phyloP scores from a whole-genome alignment of 495 filamentous ascomycete species.

The Pseudevernia furfuracea region DNA sequence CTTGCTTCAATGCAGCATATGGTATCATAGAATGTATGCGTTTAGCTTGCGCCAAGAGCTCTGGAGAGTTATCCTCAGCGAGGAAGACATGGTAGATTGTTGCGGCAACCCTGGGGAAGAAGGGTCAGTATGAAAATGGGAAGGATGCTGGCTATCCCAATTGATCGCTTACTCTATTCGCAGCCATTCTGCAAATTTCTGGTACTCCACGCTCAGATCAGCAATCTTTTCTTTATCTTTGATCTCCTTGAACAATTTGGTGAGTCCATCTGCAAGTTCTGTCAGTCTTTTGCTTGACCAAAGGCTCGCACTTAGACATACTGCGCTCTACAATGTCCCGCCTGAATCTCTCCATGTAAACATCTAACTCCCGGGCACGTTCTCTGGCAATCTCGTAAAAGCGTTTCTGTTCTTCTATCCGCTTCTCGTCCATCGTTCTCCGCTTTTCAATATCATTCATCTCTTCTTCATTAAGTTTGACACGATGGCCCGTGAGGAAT shows the following conservation, averaged over 20 bases:
- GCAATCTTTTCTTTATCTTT: conserved; percentile 74
- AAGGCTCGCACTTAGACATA: conserved; percentile 37
- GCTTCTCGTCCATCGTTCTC: conserved; percentile 76
- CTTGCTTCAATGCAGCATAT: conserved; percentile 88
- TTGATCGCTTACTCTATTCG: conserved; percentile 63
- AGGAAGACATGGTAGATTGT: conserved; percentile 97
- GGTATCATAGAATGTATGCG: conserved; percentile 89
- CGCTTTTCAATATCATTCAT: conserved; percentile 66
- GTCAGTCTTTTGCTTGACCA: conserved; percentile 20
- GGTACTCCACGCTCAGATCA: conserved; percentile 87
- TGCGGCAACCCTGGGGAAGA: conserved; percentile 59
- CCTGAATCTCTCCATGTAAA: conserved; percentile 89
- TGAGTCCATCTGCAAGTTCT: conserved; percentile 60
- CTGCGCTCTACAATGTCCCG: conserved; percentile 69
- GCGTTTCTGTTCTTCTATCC: conserved; percentile 81
- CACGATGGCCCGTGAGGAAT: conserved; percentile 64
- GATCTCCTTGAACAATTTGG: conserved; percentile 88
- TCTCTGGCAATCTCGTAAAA: conserved; percentile 94
- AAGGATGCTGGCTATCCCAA: background rate
- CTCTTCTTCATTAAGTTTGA: conserved; percentile 73
- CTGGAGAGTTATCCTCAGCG: conserved; percentile 94
- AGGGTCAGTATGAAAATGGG: conserved; percentile 5
- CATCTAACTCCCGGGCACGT: conserved; percentile 84
- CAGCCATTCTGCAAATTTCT: conserved; percentile 97
- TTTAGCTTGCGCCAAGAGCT: conserved; percentile 89